Percentiles rank a stretch among this genome's conserved stretches.
Evolutionary conservation across 495 filamentous ascomycete genomes (phyloP).

Genomic region (Penicillium goetzii): DNA sequence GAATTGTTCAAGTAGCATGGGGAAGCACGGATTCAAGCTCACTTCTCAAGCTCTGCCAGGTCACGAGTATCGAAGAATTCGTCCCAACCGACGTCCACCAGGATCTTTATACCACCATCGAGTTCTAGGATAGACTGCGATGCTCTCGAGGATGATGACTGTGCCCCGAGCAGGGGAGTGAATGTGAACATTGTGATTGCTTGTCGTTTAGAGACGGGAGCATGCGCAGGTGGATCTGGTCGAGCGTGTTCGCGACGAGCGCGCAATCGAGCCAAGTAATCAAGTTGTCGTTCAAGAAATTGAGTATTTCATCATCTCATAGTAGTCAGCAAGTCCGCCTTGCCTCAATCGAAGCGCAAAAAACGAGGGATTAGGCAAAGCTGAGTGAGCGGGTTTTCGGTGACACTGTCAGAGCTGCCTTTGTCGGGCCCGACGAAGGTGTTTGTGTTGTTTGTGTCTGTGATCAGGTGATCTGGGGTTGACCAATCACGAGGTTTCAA

Average conservation of each 20-base stretch:
- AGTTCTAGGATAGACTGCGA: slow-evolving; percentile 95
- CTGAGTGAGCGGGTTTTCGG: not conserved
- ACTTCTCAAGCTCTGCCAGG: slow-evolving; percentile 89
- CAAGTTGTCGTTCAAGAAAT: not conserved
- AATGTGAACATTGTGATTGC: slow-evolving; percentile 83
- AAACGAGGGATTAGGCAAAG: not conserved
- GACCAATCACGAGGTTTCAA: not conserved
- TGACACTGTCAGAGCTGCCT: slow-evolving; percentile 5
- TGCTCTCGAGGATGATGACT: slow-evolving; percentile 75
- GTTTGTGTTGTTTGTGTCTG: slow-evolving; percentile 8
- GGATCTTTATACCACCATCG: slow-evolving; percentile 92
- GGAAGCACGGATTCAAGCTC: slow-evolving; percentile 32
- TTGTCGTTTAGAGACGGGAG: slow-evolving; percentile 14
- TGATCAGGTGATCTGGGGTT: slow-evolving; percentile 8
- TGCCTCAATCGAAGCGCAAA: slow-evolving; percentile 3
- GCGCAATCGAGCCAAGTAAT: slow-evolving; percentile 16
- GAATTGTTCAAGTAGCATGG: not conserved
- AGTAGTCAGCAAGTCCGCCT: not conserved
- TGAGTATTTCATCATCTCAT: slow-evolving; percentile 1
- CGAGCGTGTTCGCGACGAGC: slow-evolving; percentile 16
- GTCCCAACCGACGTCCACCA: slow-evolving; percentile 96
- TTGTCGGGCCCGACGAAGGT: not conserved
- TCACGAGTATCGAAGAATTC: slow-evolving; percentile 79
- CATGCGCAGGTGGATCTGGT: slow-evolving; percentile 13
- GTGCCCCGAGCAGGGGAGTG: slow-evolving; percentile 87